Base-by-base conservation (phyloP, 2,329 filamentous ascomycete species). In the Volutella citrinella region DNA sequence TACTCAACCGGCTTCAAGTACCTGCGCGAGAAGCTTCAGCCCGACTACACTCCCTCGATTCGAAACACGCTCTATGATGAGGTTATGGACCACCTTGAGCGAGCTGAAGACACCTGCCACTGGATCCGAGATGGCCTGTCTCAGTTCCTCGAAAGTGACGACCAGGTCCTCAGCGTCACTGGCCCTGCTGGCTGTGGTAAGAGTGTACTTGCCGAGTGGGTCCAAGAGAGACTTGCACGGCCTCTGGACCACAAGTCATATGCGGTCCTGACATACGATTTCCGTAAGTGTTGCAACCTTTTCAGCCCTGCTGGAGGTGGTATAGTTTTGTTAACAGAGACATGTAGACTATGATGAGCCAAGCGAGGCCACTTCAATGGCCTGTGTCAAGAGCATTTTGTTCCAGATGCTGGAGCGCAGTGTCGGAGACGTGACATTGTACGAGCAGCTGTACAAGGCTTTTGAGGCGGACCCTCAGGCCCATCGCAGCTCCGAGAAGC, bases 201-300 rank as follows among this genome's bases (percentile, higher is more conserved):
- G 51, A 62, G 56, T 21, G 52, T 61, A 11, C 55, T 65, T n/a
- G 56, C 61, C 4, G 54, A 57, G 10, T 67, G 63, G 63, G 57
- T 65, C 21, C 53, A 61, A 19, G 62, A 67, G 34, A 52, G 62
- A 10, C 54, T 67, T 11, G 57, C 64, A 13, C 55, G 60, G 7
- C 63, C 63, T 3, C 43, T 65, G 4, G 49, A 61, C 29, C 52
- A 58, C 40, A 48, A 43, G 10, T 59, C 57, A 4, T 63, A 63
- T 25, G 51, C 52, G 6, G 59, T 63, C 1, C 43, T 67, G 10
- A 48, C 52, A 0, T 66, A 63, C 45, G 58, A 54, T 16, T 65
- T 66, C 35, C 54, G 59, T 64, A 32, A 50, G 58, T 52, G 11
- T n/a, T n/a, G n/a, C n/a, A n/a, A n/a, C n/a, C n/a, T n/a, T n/a